These are phyloP conservation scores for Coprinopsis strossmayeri DNA, from an alignment of 768 basidiomycete species.

Conservation along the genomic window DNA sequence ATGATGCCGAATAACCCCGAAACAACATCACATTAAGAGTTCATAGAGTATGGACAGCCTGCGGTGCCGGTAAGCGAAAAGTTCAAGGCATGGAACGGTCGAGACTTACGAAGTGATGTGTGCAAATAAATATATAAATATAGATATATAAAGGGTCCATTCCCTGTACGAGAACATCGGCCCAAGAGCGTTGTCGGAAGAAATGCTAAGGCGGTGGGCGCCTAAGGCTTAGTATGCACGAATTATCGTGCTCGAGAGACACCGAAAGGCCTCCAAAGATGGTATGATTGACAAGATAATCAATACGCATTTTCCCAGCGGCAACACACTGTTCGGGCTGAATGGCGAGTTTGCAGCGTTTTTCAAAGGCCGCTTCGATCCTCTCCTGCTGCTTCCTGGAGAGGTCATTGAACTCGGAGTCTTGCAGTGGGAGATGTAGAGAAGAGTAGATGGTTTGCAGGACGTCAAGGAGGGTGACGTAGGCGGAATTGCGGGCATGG, in stretches of 20 bases:
- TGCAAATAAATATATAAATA: too few species aligned
- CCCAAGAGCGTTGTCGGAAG: background rate
- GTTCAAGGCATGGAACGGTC: too few species aligned
- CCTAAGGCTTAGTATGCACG: slow-evolving; percentile 43
- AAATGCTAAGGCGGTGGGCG: slow-evolving; percentile 13
- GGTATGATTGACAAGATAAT: slow-evolving; percentile 42
- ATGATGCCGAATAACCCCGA: too few species aligned
- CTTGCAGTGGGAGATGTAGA: slow-evolving; percentile 30
- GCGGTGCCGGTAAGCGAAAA: too few species aligned
- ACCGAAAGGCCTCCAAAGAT: slow-evolving; percentile 47
- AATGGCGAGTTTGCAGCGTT: slow-evolving; percentile 35
- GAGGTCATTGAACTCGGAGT: slow-evolving; percentile 36
- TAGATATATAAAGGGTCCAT: too few species aligned
- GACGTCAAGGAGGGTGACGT: slow-evolving; percentile 49
- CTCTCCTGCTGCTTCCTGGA: slow-evolving; percentile 35
- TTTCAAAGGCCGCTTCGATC: slow-evolving; percentile 34
- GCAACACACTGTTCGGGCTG: slow-evolving; percentile 28
- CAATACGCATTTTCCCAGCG: slow-evolving; percentile 40
- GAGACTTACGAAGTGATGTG: too few species aligned
- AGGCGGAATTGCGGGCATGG: slow-evolving; percentile 30
- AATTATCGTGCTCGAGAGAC: slow-evolving; percentile 26
- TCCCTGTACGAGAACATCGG: too few species aligned
- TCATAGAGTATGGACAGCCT: too few species aligned
- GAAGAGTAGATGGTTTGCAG: slow-evolving; percentile 37
- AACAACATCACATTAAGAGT: too few species aligned